Base-by-base conservation (phyloP, 495 filamentous ascomycete genomes). In the Wilcoxina mikolae region DNA sequence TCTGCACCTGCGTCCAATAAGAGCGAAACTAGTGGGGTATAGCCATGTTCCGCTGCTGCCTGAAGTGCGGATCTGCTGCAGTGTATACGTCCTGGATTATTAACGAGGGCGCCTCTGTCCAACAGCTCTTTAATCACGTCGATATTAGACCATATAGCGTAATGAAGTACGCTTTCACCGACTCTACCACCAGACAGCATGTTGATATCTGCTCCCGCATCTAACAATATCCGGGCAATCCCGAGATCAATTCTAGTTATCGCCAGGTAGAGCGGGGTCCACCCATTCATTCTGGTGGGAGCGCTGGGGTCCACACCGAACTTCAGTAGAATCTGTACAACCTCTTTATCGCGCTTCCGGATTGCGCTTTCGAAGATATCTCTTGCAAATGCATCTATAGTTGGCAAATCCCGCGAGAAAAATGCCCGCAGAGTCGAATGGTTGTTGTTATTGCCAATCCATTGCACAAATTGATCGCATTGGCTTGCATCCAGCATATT, bases 1-100 rank as follows among this genome's bases (percentile, higher is more conserved):
- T 76, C 68, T 22, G 77, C 76, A 12, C 71, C 72, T 2, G 71
- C 69, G 10, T 57, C 35, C 23, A 82, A 68, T 10, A 81, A 59
- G n/a, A 73, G 47, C 28, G 74, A 65, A 39, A 80, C 56, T 0
- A 77, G 60, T 55, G 76, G 69, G 43, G 69, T 71, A 57, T 76
- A 70, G 18, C 76, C 77, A 58, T 72, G 73, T 69, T 73, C 72
- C 18, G 77, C 76, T n/a, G 79, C 78, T 2, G 70, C 73, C 71
- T 81, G 80, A 33, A 83, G 58, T 29, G 72, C 74, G 28, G 76
- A 79, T 22, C 45, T 31, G 27, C 18, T 49, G 39, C 39, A 43
- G 39, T 43, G 39, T 9, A 43, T 18, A 1, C 58, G 42, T 2
- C 44, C 31, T 25, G 22, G 20, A 10, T 28, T 27, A 24, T 47